Conservation (phyloP, 2,329 filamentous ascomycete species). For the Colletotrichum viniferum region DNA sequence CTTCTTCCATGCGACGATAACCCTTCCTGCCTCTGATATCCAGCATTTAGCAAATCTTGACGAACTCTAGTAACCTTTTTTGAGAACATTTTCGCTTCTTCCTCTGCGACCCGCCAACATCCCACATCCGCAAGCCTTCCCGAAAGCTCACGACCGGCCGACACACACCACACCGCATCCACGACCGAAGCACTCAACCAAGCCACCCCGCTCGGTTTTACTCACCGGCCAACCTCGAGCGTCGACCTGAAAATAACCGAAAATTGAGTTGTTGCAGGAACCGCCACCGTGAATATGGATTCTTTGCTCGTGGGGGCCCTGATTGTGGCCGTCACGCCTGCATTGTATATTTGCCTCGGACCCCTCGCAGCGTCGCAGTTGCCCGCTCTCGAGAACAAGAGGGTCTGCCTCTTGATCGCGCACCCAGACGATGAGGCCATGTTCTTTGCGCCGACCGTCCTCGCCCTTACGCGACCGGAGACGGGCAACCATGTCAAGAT, state of each 20-base stretch:
- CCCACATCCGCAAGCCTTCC: not conserved
- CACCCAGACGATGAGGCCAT: slow-evolving; percentile 99
- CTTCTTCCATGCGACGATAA: not conserved
- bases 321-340: slow-evolving; percentile 45
- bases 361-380: slow-evolving; percentile 55
- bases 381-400: slow-evolving; percentile 77
- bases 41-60: not conserved
- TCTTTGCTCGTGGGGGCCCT: slow-evolving; percentile 23
- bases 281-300: slow-evolving; percentile 25
- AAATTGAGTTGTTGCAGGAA: not conserved
- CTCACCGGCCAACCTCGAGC: not conserved
- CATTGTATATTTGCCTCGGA: slow-evolving; percentile 58
- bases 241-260: not conserved
- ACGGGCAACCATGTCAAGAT: slow-evolving; percentile 93
- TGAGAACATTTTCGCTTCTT: not conserved
- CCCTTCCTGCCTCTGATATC: not conserved
- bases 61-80: not conserved
- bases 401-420: slow-evolving; percentile 90
- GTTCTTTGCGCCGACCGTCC: slow-evolving; percentile 93
- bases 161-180: slow-evolving; percentile 5
- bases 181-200: not conserved
- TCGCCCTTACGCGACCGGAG: slow-evolving; percentile 80
- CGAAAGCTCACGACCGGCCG: not conserved
- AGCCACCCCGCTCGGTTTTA: not conserved
- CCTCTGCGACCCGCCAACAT: not conserved